Base-by-base conservation (phyloP, 495 filamentous ascomycete species). In the Cladorrhinum samala region DNA sequence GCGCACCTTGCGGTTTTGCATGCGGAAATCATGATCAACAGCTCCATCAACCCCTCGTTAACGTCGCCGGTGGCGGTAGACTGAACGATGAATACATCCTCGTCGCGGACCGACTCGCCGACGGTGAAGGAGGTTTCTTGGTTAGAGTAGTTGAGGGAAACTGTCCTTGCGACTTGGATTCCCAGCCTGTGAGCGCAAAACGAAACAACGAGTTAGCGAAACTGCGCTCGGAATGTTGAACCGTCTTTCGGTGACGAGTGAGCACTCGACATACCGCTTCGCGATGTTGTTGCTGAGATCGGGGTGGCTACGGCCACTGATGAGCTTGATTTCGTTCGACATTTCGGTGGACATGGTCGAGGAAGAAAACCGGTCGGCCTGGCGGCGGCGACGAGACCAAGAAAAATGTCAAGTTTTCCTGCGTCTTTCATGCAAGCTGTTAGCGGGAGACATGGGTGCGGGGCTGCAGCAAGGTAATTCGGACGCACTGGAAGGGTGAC, bases 11-110 rank as follows among this genome's bases (percentile, higher is more conserved):
- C 94, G 19, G 93, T 96, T 61, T 95, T 92, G 80, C 93, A 98
- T 48, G 93, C 93, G 66, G 95, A 95, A 76, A 97, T 96, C 83
- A 97, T 95, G 70, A 97, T 97, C 30, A 98, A 80, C 43, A 98
- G 83, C 72, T 98, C 93, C 93, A 98, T 98, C 48, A 98, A 79
- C 43, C 90, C 93, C 67, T 98, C 94, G 72, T 98, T 98, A 75
- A 98, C 91, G 66, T 96, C 91, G 66, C 92, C 91, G 2, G 93
- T 94, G 11, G 86, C 84, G 41, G 94, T 95, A 27, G 91, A 96
- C 70, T 98, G 93, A 52, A 98, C 75, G 58, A 98, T 92, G 77
- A 96, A 98, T 65, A 96, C 91, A 84, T 96, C 91, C 77, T 96
- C 91, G 71, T 98, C 91, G 66, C 92, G 83, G 33, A 98, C 93